Conservation (phyloP, 768 basidiomycete genomes). For the Tylopilus subfusipes region DNA sequence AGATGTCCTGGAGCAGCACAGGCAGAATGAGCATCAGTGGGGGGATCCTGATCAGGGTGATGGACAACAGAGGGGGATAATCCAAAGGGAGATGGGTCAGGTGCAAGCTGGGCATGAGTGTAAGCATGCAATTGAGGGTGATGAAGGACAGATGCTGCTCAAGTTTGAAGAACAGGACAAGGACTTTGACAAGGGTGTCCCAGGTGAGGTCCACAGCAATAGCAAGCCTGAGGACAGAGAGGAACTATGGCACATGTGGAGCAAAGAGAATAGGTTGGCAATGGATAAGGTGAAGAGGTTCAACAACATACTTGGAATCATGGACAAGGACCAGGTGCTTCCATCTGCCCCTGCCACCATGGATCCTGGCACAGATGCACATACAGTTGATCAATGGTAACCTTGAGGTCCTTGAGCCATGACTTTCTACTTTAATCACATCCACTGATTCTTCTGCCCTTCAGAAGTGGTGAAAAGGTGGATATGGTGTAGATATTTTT, state of each 20-base stretch:
- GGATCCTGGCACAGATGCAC: not conserved
- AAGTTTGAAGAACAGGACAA: slow-evolving; percentile 71
- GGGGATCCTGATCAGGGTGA: slow-evolving; percentile 55
- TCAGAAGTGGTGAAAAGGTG: no score
- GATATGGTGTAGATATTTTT: no score
- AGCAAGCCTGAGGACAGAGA: slow-evolving; percentile 10
- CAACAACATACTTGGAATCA: slow-evolving; percentile 33
- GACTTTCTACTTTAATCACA: not conserved
- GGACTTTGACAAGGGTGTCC: slow-evolving; percentile 40
- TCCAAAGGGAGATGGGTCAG: slow-evolving; percentile 49
- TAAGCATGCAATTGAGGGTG: not conserved
- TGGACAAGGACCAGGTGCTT: slow-evolving; percentile 33
- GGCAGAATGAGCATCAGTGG: slow-evolving; percentile 16
- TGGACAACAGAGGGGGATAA: slow-evolving; percentile 48
- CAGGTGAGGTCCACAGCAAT: not conserved
- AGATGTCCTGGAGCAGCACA: slow-evolving; percentile 14
- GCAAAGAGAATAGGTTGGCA: slow-evolving; percentile 28
- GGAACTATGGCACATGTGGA: slow-evolving; percentile 25
- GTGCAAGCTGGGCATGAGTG: slow-evolving; percentile 11
- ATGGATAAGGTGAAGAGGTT: slow-evolving; percentile 33
- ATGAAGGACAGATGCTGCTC: slow-evolving; percentile 33
- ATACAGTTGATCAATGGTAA: not conserved
- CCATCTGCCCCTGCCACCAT: not conserved
- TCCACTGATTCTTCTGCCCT: no score
- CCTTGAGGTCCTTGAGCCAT: not conserved